Evolutionary conservation across 116 monocot genomes (phyloP).

Genomic region (Posidonia oceanica): DNA sequence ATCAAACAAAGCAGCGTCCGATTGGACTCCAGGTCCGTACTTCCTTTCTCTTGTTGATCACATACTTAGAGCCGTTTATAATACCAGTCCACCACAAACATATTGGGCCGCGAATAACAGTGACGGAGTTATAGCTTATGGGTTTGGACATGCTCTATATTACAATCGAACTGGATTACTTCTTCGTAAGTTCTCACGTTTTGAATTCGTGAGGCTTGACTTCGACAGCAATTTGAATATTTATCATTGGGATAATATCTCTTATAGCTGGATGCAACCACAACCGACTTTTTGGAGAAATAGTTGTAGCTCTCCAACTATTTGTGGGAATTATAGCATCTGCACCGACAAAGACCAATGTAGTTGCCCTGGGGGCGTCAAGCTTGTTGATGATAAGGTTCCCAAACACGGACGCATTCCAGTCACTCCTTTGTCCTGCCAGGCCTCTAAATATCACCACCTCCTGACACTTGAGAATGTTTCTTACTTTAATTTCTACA

Average conservation of each 20-base stretch:
- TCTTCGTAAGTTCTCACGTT: too few relatives aligned
- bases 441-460: not conserved
- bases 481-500: conserved; percentile 2
- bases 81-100: not conserved
- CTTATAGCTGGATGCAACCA: too few relatives aligned
- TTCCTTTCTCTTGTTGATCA: too few relatives aligned
- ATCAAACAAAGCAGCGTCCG: too few relatives aligned
- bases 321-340: conserved; percentile 6
- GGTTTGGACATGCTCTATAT: too few relatives aligned
- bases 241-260: not conserved
- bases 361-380: not conserved
- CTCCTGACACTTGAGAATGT: not conserved
- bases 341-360: not conserved
- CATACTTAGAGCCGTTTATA: too few relatives aligned
- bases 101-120: not conserved
- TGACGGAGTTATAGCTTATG: too few relatives aligned
- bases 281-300: too few relatives aligned
- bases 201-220: too few relatives aligned
- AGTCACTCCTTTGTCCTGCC: not conserved
- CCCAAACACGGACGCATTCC: not conserved
- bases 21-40: too few relatives aligned
- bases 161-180: too few relatives aligned
- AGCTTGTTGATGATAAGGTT: not conserved
- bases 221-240: too few relatives aligned
- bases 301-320: conserved; percentile 1